These are phyloP conservation scores for Lachancea thermotolerans DNA, from an alignment of 805 yeast species.

Conservation along the genomic window DNA sequence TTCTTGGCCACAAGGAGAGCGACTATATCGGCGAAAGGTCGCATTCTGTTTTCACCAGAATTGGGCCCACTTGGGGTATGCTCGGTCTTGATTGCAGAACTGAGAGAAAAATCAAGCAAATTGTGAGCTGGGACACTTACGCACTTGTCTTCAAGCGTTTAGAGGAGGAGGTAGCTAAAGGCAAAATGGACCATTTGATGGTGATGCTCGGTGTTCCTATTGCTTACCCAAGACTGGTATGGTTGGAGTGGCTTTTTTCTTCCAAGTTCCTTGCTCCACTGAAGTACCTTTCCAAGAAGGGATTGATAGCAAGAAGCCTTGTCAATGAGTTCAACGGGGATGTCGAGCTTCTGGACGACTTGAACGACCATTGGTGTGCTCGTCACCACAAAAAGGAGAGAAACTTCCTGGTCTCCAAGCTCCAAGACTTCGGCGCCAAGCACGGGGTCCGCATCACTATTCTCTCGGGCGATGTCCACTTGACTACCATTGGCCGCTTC, in stretches of 20 bases:
- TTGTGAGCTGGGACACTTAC: constrained; percentile 54
- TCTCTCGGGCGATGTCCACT: constrained; percentile 89
- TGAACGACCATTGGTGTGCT: constrained; percentile 97
- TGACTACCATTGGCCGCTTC: constrained; percentile 77
- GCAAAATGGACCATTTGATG: constrained; percentile 64
- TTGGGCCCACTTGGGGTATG: constrained; percentile 69
- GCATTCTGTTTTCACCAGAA: constrained; percentile 62
- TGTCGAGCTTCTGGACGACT: constrained; percentile 84
- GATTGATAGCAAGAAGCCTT: constrained; percentile 60
- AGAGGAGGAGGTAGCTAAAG: constrained; percentile 43
- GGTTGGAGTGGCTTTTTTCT: constrained; percentile 74
- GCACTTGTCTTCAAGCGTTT: constrained; percentile 53
- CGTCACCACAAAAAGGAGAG: constrained; percentile 80
- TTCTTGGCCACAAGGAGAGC: constrained; percentile 50
- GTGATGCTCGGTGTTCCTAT: constrained; percentile 92
- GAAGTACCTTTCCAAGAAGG: constrained; percentile 51
- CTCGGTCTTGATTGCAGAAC: constrained; percentile 90
- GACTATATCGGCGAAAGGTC: constrained; percentile 55
- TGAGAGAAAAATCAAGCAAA: constrained; percentile 61
- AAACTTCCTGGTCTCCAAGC: constrained; percentile 52
- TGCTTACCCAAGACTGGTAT: constrained; percentile 87
- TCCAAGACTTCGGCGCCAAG: constrained; percentile 60
- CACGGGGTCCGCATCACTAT: constrained; percentile 72
- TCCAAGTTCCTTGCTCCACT: constrained; percentile 58
- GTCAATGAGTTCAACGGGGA: constrained; percentile 91